Percentiles rank a stretch among this genome's conserved stretches.
Evolutionary conservation across 345 rosid genomes (phyloP).

Genomic region (Aegle marmelos): DNA sequence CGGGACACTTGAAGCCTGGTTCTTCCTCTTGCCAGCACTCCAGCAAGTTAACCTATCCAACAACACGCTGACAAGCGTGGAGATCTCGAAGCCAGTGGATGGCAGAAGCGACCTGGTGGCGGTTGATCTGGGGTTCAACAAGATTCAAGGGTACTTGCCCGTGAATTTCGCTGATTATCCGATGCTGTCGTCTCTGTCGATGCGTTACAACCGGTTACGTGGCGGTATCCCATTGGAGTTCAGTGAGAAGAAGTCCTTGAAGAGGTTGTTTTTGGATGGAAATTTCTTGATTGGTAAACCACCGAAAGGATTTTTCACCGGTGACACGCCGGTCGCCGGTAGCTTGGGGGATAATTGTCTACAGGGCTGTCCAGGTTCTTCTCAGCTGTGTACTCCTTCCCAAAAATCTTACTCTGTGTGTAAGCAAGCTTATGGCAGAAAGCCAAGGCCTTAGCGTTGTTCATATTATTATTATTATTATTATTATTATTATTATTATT

Average conservation of each 20-base stretch:
- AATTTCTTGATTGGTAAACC: slow-evolving; percentile 82
- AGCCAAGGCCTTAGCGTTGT: slow-evolving; percentile 43
- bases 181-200: slow-evolving; percentile 57
- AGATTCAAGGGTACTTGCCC: slow-evolving; percentile 51
- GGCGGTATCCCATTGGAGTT: slow-evolving; percentile 68
- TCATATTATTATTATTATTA: background rate
- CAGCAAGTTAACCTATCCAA: slow-evolving; percentile 81
- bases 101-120: slow-evolving; percentile 60
- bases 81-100: slow-evolving; percentile 39
- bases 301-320: slow-evolving; percentile 47
- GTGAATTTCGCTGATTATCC: slow-evolving; percentile 55
- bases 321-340: slow-evolving; percentile 44
- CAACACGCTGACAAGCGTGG: slow-evolving; percentile 55
- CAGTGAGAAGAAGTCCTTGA: slow-evolving; percentile 48
- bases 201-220: slow-evolving; percentile 67
- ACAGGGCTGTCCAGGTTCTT: slow-evolving; percentile 66
- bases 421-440: slow-evolving; percentile 76
- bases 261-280: slow-evolving; percentile 72
- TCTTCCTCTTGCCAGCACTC: slow-evolving; percentile 60
- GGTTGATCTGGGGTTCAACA: slow-evolving; percentile 74
- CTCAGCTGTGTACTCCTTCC: slow-evolving; percentile 69
- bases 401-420: slow-evolving; percentile 74
- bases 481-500: background rate
- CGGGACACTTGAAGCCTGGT: slow-evolving; percentile 71
- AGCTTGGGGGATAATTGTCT: slow-evolving; percentile 92